These are phyloP conservation scores for Hypoxylon sp. DNA, from an alignment of 2,329 filamentous ascomycete genomes.

Conservation along the genomic window DNA sequence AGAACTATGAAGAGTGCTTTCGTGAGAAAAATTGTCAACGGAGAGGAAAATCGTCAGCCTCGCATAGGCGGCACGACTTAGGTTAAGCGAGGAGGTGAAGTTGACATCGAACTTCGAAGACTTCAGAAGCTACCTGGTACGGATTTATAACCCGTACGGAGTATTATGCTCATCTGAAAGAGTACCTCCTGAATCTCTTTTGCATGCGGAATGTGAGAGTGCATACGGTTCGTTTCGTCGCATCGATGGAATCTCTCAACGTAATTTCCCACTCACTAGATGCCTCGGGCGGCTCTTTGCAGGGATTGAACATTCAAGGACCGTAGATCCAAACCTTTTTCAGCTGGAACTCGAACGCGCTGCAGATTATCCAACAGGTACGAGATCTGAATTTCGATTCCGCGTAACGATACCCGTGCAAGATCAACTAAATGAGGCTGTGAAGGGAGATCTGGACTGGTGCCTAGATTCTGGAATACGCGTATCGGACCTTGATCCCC, in stretches of 20 bases:
- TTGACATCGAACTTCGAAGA: not conserved
- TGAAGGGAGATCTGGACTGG: not conserved
- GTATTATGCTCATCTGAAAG: not conserved
- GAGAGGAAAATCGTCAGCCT: not conserved
- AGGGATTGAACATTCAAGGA: not conserved
- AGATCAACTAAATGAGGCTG: constrained; percentile 6
- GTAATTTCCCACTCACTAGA: not conserved
- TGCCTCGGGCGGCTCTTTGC: not conserved
- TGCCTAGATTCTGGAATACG: not conserved
- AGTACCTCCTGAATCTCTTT: not conserved
- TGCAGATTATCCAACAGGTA: constrained; percentile 18
- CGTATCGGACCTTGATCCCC: not conserved
- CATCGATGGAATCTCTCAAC: not conserved
- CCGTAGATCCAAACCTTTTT: constrained; percentile 13
- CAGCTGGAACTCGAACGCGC: not conserved
- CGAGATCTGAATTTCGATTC: constrained; percentile 23
- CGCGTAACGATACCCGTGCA: not conserved
- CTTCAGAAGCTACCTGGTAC: not conserved
- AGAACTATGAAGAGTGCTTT: constrained; percentile 12
- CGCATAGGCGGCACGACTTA: not conserved
- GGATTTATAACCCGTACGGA: not conserved
- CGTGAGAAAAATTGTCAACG: constrained; percentile 10
- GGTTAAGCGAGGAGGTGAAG: too few relatives aligned
- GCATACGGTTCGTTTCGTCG: not conserved
- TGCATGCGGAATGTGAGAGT: not conserved